phyloP scores from a whole-genome alignment of 768 basidiomycete genomes.

The Phaeotremella skinneri region DNA sequence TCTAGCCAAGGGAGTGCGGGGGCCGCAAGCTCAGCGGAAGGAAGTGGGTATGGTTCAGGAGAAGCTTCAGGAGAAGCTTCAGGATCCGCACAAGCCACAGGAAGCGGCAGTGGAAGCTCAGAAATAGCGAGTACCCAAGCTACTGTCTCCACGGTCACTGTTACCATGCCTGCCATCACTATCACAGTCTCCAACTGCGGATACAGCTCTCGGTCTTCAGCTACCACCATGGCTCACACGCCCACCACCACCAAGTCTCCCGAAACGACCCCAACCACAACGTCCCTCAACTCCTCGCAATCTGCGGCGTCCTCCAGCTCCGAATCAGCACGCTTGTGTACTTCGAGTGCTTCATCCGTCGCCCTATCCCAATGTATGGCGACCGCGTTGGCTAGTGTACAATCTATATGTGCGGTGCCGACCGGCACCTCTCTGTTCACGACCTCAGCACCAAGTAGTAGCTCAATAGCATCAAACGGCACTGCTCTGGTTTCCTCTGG shows the following conservation, averaged over 20 bases:
- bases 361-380: conserved; percentile 15
- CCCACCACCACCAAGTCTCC: not conserved
- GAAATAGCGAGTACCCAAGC: no score
- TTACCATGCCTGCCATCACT: not conserved
- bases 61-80: not conserved
- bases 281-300: conserved; percentile 11
- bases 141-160: not conserved
- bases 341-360: conserved; percentile 9
- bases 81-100: not conserved
- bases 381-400: conserved; percentile 6
- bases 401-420: conserved; percentile 13
- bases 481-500: no score
- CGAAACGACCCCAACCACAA: not conserved
- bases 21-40: conserved; percentile 10
- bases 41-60: conserved; percentile 5
- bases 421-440: not conserved
- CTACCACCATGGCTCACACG: not conserved
- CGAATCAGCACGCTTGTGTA: conserved; percentile 5
- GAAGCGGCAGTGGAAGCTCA: not conserved
- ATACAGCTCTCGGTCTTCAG: not conserved
- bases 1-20: not conserved
- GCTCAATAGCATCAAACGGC: not conserved
- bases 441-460: no score
- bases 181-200: not conserved
- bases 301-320: conserved; percentile 3